These are phyloP conservation scores for Actinidia polygama DNA, from an alignment of 179 eudicot genomes.

Conservation along the genomic window DNA sequence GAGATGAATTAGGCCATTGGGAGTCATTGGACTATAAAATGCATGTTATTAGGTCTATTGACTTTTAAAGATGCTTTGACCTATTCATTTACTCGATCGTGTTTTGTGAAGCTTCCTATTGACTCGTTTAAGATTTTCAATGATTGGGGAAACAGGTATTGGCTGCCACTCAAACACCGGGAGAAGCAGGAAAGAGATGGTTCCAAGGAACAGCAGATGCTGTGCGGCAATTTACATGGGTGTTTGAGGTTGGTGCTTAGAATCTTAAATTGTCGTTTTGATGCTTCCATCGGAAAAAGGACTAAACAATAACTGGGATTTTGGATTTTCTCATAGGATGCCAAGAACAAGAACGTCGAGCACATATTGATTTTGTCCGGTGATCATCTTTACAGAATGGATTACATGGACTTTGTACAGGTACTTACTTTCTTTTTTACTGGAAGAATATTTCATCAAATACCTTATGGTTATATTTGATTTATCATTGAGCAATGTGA, in stretches of 20 bases:
- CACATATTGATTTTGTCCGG: conserved; percentile 87
- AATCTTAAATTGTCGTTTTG: neutral
- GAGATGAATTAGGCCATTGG: conserved; percentile 9
- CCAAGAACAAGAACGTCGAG: conserved; percentile 80
- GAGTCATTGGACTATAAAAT: neutral
- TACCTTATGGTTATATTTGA: neutral
- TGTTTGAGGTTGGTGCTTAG: conserved; percentile 64
- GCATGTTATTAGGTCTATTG: neutral
- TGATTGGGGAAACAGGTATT: conserved; percentile 50
- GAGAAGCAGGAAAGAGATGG: conserved; percentile 88
- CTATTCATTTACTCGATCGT: neutral
- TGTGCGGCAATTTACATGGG: conserved; percentile 83
- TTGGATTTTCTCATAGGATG: conserved; percentile 53
- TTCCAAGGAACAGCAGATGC: conserved; percentile 99
- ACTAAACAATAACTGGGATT: neutral
- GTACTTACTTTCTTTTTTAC: conserved; percentile 25
- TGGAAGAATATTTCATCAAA: neutral
- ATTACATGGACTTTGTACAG: conserved; percentile 92
- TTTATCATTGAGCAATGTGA: conserved; percentile 8
- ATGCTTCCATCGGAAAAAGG: neutral
- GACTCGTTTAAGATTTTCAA: neutral
- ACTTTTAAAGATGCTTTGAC: neutral
- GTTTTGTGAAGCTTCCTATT: neutral
- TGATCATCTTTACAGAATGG: conserved; percentile 96
- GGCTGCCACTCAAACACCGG: conserved; percentile 97